Evolutionary conservation across 2,329 filamentous ascomycete species (phyloP), one percentile per base, ranked within the genome.

Genomic region (Fusarium sacchari): DNA sequence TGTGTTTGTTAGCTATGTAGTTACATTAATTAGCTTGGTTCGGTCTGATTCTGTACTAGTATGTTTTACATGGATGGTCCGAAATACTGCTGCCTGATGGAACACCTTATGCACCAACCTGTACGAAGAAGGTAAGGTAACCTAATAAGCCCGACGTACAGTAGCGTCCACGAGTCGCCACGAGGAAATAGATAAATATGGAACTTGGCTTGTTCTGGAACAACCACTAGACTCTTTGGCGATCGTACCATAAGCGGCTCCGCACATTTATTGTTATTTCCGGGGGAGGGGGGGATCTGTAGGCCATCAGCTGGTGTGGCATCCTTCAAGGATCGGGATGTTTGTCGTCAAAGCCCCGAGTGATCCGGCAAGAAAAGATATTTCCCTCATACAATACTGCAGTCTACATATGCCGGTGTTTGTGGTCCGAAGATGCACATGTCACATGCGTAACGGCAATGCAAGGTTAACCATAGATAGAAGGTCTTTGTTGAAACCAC

Each of bases 51-150:
- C 30, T 74, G 68, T 74, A 69, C 59, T 59, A 65, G 67, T 59
- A 64, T 61, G 30, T n/a, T 58, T 44, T 37, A 32, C 67, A 69
- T 64, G 67, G 58, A 69, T 47, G 47, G 52, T 12, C 40, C 24
- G 14, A 37, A 47, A 69, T 71, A 46, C 55, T 73, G 70, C 60
- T 73, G 70, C 70, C 70, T 72, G 67, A 61, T 71, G 67, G 57
- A 56, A 64, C 49, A 68, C 43, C 17, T 49, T 9, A 20, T 44
- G 24, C 24, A 28, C 34, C 28, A 32, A 20, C 59, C 17, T 55
- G 46, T 53, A 47, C 36, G 20, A 7, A 40, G 20, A 18, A 55
- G 50, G 50, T 55, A 18, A 55, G 50, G 50, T 55, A 55, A 18
- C 36, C 14, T 58, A 49, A 62, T 61, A 71, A 67, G 61, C 67